Conservation (phyloP, 2,329 filamentous ascomycete species). For the Didymellaceae sp. region DNA sequence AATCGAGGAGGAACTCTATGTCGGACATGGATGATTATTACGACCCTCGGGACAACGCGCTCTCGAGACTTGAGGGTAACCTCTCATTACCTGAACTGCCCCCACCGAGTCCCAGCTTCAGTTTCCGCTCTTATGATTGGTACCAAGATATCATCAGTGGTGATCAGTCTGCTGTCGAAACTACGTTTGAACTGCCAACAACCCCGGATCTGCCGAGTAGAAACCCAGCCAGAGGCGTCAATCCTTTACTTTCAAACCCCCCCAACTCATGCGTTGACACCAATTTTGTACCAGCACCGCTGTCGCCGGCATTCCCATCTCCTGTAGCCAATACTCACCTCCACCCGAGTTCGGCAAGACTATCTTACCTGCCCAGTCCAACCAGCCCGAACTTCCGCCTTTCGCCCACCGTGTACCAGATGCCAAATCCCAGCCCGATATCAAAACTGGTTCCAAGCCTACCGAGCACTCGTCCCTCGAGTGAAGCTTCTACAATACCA, state of each 20-base stretch:
- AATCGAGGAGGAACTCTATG: conserved; percentile 7
- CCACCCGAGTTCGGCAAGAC: conserved; percentile 26
- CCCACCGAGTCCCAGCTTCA: conserved; percentile 33
- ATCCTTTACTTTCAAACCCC: conserved; percentile 18
- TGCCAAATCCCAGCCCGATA: conserved; percentile 14
- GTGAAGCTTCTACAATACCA: conserved; percentile 18
- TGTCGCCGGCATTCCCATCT: conserved; percentile 22
- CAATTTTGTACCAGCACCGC: conserved; percentile 20
- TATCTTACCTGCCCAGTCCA: conserved; percentile 18
- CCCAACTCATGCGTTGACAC: conserved; percentile 5
- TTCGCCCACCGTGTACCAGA: conserved; percentile 31
- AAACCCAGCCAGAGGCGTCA: conserved; percentile 22
- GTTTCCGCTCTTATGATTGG: conserved; percentile 37
- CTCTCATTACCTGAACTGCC: conserved; percentile 24
- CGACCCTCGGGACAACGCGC: conserved; percentile 16
- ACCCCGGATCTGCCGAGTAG: conserved; percentile 11
- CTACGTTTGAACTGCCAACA: background rate
- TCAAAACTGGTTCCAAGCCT: conserved; percentile 13
- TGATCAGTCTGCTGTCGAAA: conserved; percentile 20
- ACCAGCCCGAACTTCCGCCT: conserved; percentile 28
- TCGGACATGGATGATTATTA: conserved; percentile 9
- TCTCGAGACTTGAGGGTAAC: conserved; percentile 22
- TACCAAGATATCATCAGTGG: conserved; percentile 36
- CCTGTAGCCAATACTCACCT: conserved; percentile 18
- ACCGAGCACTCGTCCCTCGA: conserved; percentile 11